Conservation (phyloP, 2,329 filamentous ascomycete species). For the Talaromyces sp. region DNA sequence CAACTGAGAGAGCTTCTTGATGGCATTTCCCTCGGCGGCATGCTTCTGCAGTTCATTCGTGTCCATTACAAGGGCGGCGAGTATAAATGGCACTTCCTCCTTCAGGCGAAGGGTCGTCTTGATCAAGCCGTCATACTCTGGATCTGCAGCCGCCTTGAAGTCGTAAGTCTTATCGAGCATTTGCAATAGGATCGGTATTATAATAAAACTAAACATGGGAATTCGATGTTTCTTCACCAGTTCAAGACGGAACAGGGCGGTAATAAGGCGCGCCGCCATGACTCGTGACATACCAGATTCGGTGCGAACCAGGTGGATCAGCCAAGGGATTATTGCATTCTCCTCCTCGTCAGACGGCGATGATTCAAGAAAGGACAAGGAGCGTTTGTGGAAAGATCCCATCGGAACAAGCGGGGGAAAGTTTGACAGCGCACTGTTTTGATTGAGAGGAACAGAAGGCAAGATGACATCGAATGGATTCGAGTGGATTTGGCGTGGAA, state of each 20-base stretch:
- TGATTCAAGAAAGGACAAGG: slow-evolving; percentile 33
- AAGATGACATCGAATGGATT: slow-evolving; percentile 64
- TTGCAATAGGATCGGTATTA: slow-evolving; percentile 65
- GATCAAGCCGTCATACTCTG: slow-evolving; percentile 33
- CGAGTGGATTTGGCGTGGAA: slow-evolving; percentile 41
- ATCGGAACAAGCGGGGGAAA: slow-evolving; percentile 53
- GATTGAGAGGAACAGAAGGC: slow-evolving; percentile 43
- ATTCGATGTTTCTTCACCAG: slow-evolving; percentile 63
- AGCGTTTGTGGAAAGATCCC: slow-evolving; percentile 29
- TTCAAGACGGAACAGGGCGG: slow-evolving; percentile 64
- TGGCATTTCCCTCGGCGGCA: slow-evolving; percentile 65
- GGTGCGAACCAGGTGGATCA: slow-evolving; percentile 61
- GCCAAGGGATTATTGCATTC: slow-evolving; percentile 68
- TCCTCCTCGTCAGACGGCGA: slow-evolving; percentile 57
- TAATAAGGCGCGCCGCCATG: slow-evolving; percentile 65
- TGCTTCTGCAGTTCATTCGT: slow-evolving; percentile 75
- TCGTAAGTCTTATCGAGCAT: slow-evolving; percentile 56
- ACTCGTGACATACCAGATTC: slow-evolving; percentile 57
- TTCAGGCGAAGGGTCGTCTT: slow-evolving; percentile 51
- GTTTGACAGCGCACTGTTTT: slow-evolving; percentile 35
- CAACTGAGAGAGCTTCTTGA: slow-evolving; percentile 59
- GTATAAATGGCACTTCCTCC: slow-evolving; percentile 68
- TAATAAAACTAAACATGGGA: slow-evolving; percentile 59
- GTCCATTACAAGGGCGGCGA: slow-evolving; percentile 75
- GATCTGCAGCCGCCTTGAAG: slow-evolving; percentile 35